phyloP scores from a whole-genome alignment of 2,329 filamentous ascomycete species.

The Metarhizium album region DNA sequence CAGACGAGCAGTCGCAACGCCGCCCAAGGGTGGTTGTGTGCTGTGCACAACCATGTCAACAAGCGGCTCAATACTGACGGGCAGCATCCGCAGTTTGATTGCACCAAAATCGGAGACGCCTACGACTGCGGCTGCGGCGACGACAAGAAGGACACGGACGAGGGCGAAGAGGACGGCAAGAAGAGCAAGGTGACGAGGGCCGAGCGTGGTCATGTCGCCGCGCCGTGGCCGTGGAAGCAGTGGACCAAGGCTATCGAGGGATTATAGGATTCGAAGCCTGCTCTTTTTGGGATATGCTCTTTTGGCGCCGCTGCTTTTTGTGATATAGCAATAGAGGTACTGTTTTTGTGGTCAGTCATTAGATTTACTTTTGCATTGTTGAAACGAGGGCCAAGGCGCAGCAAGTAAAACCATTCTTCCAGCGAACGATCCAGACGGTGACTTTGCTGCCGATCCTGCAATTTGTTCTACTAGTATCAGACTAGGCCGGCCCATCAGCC shows the following conservation, averaged over 20 bases:
- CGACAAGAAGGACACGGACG: slow-evolving; percentile 31
- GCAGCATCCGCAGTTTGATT: slow-evolving; percentile 55
- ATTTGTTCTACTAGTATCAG: too few relatives aligned
- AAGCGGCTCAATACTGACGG: slow-evolving; percentile 46
- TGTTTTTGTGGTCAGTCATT: background rate
- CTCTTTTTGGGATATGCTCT: background rate
- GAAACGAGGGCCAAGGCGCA: background rate
- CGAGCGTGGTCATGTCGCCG: background rate
- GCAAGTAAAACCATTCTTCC: background rate
- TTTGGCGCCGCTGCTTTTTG: background rate
- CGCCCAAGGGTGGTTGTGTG: slow-evolving; percentile 58
- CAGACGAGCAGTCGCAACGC: slow-evolving; percentile 53
- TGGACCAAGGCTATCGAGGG: background rate
- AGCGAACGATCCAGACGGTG: background rate
- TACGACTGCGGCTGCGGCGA: slow-evolving; percentile 64
- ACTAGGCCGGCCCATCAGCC: too few relatives aligned
- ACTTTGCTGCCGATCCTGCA: too few relatives aligned
- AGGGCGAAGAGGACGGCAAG: slow-evolving; percentile 16
- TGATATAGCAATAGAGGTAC: background rate
- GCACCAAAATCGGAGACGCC: slow-evolving; percentile 56
- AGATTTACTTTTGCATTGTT: background rate
- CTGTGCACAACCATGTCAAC: slow-evolving; percentile 59
- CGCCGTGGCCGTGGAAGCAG: background rate
- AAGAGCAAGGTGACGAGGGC: slow-evolving; percentile 1
- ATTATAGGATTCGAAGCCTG: background rate